phyloP scores from a whole-genome alignment of 2,329 filamentous ascomycete species.

The Aspergillus hortae region DNA sequence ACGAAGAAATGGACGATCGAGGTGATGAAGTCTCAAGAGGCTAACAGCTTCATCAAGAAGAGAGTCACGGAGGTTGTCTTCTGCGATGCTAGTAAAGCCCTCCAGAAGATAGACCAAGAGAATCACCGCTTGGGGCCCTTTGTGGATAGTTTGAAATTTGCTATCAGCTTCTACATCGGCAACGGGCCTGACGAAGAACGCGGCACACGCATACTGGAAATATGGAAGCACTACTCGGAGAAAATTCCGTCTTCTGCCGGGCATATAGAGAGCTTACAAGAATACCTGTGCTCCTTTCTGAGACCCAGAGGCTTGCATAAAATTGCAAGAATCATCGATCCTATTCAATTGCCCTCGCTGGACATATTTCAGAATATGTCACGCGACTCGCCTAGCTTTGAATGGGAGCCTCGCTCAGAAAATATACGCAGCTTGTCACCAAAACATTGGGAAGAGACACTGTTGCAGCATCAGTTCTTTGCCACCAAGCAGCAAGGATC shows the following conservation, averaged over 20 bases:
- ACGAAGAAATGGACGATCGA: not conserved
- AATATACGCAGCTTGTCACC: not conserved
- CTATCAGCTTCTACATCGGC: not conserved
- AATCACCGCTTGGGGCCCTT: not conserved
- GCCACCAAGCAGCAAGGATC: not conserved
- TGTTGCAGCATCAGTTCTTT: not conserved
- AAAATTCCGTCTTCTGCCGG: not conserved
- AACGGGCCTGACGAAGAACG: not conserved
- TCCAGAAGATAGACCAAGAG: not conserved
- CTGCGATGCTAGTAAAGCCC: not conserved
- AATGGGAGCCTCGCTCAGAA: not conserved
- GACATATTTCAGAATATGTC: not conserved
- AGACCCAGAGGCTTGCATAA: not conserved
- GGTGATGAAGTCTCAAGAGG: not conserved
- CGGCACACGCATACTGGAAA: not conserved
- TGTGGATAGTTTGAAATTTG: not conserved
- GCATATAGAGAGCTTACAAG: not conserved
- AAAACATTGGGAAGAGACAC: not conserved
- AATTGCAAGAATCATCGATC: not conserved
- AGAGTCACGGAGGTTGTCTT: not conserved
- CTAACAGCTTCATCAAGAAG: not conserved
- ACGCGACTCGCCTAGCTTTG: not conserved
- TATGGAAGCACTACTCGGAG: constrained; percentile 1
- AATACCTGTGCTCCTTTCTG: not conserved
- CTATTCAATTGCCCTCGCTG: not conserved